Evolutionary conservation across 2,329 filamentous ascomycete species (phyloP), one percentile per base, ranked within the genome.

Genomic region (Ophiostoma ips): DNA sequence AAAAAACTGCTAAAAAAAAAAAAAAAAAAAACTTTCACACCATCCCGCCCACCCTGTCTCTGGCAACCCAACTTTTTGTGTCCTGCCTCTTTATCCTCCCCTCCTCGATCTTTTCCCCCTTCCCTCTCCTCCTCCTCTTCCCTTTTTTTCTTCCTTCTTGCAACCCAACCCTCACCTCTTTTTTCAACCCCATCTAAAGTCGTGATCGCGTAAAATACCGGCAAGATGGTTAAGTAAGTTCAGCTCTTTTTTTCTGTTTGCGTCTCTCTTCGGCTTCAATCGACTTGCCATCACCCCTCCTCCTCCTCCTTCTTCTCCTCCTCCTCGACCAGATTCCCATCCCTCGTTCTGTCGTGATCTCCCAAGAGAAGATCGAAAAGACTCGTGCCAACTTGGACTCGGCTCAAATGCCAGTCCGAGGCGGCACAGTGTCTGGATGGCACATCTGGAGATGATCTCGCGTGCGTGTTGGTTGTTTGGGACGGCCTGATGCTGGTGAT

Each of bases 151-250:
- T 52, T 35, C 47, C 16, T 37, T 37, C 44, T 40, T 45, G 40
- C 48, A 46, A 46, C 46, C 51, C 45, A 49, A 51, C 37, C 49
- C 24, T 37, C 15, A 38, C 30, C 40, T 56, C 61, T 60, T 56
- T n/a, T n/a, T n/a, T n/a, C n/a, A n/a, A 18, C 43, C 31, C 38
- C 44, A 13, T 33, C 37, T 41, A 28, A 45, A 47, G 35, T 48
- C 49, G 49, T 51, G 56, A 59, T 60, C 58, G 59, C 56, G 56
- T 57, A 57, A 70, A 84, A 79, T 69, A 86, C 88, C 86, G 87
- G 76, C 84, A 95, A 88, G 71, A 98, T 98, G 92, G 92, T 98
- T 71, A 95, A 96, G 89, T 95, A 84, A 84, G 89, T 90, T 35
- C 9, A 46, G 18, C 10, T 10, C 13, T 31, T 13, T 40, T 46